Evolutionary conservation across 441 rosid species (phyloP).

Genomic region (Francoa sonchifolia): DNA sequence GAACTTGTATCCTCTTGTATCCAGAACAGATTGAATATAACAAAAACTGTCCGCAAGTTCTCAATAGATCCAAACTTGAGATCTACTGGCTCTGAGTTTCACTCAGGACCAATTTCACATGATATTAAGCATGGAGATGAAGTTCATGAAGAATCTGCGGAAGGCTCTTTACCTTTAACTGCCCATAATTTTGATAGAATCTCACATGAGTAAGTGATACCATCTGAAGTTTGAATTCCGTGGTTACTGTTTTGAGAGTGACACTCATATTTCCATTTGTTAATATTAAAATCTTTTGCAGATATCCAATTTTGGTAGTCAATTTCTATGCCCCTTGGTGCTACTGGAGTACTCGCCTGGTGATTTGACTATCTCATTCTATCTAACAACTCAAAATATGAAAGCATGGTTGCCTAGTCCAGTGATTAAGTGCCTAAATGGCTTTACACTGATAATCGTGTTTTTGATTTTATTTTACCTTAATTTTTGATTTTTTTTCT

Average conservation of each 20-base stretch:
- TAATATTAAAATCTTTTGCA: constrained; percentile 22
- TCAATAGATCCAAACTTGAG: constrained; percentile 75
- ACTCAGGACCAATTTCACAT: constrained; percentile 44
- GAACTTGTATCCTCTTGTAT: constrained; percentile 22
- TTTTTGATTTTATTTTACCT: too few relatives aligned
- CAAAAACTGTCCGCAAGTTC: constrained; percentile 84
- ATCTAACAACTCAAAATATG: neutral
- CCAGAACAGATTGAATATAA: constrained; percentile 97
- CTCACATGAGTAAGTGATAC: constrained; percentile 61
- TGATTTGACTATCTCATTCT: constrained; percentile 22
- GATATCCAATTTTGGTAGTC: constrained; percentile 79
- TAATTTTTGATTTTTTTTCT: too few relatives aligned
- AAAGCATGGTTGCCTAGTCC: too few relatives aligned
- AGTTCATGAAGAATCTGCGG: constrained; percentile 45
- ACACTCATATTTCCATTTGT: too few relatives aligned
- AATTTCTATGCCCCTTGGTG: constrained; percentile 99
- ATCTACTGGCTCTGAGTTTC: constrained; percentile 74
- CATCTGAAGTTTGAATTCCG: constrained; percentile 11
- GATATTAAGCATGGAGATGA: constrained; percentile 85
- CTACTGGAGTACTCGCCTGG: constrained; percentile 95
- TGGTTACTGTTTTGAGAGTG: constrained; percentile 4
- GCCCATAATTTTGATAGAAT: constrained; percentile 51
- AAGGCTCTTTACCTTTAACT: constrained; percentile 49
- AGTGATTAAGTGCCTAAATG: neutral
- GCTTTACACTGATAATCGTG: neutral